These are phyloP conservation scores for Ceratocystis destructans DNA, from an alignment of 2,329 filamentous ascomycete genomes.

Conservation along the genomic window DNA sequence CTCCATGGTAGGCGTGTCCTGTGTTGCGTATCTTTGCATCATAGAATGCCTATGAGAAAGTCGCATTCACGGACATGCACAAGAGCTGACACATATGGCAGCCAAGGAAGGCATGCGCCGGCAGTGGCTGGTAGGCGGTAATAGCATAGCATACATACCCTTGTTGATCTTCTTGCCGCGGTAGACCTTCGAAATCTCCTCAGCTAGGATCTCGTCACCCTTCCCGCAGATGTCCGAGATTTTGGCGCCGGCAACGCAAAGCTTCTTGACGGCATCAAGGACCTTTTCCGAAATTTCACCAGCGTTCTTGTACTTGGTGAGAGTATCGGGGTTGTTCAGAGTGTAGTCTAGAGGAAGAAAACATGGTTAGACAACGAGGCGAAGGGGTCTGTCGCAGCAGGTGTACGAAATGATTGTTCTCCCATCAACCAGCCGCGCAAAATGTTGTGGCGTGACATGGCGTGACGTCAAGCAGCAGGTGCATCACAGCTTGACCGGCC, in stretches of 20 bases:
- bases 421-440: neutral
- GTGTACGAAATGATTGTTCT: too few species aligned
- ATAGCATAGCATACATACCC: constrained; percentile 42
- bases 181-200: constrained; percentile 91
- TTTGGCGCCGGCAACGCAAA: constrained; percentile 73
- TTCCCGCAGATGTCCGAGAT: constrained; percentile 89
- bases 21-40: neutral
- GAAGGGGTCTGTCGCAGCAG: neutral
- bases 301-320: constrained; percentile 98
- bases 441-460: neutral
- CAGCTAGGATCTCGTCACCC: constrained; percentile 87
- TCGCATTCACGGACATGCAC: neutral
- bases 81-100: neutral
- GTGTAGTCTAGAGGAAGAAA: constrained; percentile 54
- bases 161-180: constrained; percentile 95
- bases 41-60: neutral
- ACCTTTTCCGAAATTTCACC: constrained; percentile 93
- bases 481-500: constrained; percentile 1
- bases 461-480: neutral
- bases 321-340: constrained; percentile 80
- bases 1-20: neutral
- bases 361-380: neutral
- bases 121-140: neutral
- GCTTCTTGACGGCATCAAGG: constrained; percentile 64
- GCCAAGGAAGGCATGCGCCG: neutral